Percentiles rank a stretch among this genome's conserved stretches.
phyloP scores from a whole-genome alignment of 495 filamentous ascomycete genomes.

The Penicillium ochrochloron region DNA sequence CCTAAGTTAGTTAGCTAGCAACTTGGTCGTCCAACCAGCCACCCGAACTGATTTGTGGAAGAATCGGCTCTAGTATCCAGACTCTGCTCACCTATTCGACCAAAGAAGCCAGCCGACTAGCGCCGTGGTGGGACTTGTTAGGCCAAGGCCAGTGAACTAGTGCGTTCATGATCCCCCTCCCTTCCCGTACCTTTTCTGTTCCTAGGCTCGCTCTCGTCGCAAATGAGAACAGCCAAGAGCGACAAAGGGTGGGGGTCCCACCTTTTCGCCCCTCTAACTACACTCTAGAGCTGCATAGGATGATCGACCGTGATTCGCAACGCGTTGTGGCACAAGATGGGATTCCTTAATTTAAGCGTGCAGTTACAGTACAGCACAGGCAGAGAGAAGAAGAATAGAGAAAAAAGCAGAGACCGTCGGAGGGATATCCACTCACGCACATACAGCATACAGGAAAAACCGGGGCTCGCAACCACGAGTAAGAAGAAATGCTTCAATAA shows the following conservation, averaged over 20 bases:
- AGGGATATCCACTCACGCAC: constrained; percentile 4
- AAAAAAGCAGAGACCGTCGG: not conserved
- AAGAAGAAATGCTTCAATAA: not conserved
- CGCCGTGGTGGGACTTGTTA: constrained; percentile 10
- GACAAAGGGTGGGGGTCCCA: not conserved
- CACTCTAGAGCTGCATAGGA: not conserved
- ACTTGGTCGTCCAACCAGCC: not conserved
- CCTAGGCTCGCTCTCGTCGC: not conserved
- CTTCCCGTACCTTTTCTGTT: constrained; percentile 17
- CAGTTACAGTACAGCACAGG: not conserved
- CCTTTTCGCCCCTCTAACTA: not conserved
- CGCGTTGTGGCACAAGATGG: constrained; percentile 26
- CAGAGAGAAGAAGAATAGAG: not conserved
- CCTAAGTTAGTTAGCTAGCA: not conserved
- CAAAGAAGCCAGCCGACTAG: constrained; percentile 9
- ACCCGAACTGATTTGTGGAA: constrained; percentile 17
- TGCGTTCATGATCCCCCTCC: constrained; percentile 12
- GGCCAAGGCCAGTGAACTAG: constrained; percentile 12
- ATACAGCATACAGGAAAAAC: not conserved
- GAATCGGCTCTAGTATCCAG: constrained; percentile 8
- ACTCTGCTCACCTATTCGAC: not conserved
- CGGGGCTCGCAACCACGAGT: constrained; percentile 6
- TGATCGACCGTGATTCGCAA: constrained; percentile 25
- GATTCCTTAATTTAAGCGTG: constrained; percentile 34
- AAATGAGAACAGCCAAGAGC: not conserved